Evolutionary conservation across 257 asterid genomes (phyloP).

Genomic region (Solanum clarkiae): DNA sequence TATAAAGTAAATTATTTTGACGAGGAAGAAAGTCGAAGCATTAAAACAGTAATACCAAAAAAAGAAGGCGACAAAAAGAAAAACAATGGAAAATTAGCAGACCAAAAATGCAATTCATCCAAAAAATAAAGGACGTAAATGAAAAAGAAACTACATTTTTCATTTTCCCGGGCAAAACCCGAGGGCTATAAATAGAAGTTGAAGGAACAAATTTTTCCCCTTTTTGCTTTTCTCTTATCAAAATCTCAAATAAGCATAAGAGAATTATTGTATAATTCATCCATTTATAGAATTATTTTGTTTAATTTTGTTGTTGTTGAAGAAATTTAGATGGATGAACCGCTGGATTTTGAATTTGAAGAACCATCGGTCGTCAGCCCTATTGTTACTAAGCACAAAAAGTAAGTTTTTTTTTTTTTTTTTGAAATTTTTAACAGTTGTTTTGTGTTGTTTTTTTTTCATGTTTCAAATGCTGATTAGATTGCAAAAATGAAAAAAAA

Average conservation of each 20-base stretch:
- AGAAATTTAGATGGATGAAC: conserved; percentile 14
- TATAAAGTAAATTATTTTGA: background rate
- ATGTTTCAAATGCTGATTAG: background rate
- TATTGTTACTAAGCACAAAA: conserved; percentile 23
- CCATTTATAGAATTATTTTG: background rate
- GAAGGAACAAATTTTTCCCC: background rate
- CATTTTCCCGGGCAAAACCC: conserved; percentile 1
- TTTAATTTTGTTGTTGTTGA: background rate
- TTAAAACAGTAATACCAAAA: too few species aligned
- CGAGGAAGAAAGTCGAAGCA: too few species aligned
- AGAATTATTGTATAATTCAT: background rate
- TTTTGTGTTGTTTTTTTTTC: background rate
- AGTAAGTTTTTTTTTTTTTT: conserved; percentile 16
- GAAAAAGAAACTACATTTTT: background rate
- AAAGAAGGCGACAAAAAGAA: too few species aligned
- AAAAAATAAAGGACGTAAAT: background rate
- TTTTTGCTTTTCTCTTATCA: background rate
- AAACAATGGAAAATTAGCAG: background rate
- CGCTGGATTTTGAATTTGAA: conserved; percentile 65
- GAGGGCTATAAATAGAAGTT: background rate
- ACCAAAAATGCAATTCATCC: background rate
- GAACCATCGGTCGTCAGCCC: conserved; percentile 31
- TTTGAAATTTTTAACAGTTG: background rate
- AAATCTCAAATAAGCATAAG: background rate
- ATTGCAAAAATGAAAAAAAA: too few species aligned